These are phyloP conservation scores for Acacia crassicarpa DNA, from an alignment of 306 rosid species.

Conservation along the genomic window DNA sequence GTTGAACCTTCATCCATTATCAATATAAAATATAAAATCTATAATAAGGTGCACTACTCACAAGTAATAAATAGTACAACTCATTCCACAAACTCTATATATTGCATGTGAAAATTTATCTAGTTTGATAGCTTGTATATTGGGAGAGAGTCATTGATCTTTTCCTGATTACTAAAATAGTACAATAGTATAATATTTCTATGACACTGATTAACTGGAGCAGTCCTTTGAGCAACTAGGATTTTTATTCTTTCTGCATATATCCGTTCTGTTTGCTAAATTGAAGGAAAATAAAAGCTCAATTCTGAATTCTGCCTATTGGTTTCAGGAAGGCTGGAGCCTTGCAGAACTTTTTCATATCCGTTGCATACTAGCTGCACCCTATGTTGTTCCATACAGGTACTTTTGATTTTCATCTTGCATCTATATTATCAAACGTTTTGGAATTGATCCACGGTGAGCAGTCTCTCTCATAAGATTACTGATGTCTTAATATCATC, in stretches of 20 bases:
- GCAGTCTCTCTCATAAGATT: not conserved
- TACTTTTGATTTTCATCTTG: conserved; percentile 28
- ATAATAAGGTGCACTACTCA: not conserved
- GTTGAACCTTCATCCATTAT: conserved; percentile 2
- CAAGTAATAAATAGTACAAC: not conserved
- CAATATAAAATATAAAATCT: not conserved
- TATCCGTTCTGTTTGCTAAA: not conserved
- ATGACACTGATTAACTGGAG: not conserved
- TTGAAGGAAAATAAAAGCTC: not conserved
- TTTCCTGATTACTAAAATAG: conserved; percentile 8
- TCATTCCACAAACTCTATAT: not conserved
- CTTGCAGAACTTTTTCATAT: conserved; percentile 67
- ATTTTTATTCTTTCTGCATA: not conserved
- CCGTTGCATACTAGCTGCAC: conserved; percentile 73
- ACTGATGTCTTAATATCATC: not conserved
- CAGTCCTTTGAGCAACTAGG: not conserved
- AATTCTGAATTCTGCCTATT: conserved; percentile 1
- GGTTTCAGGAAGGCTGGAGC: conserved; percentile 88
- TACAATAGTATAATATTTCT: conserved; percentile 13
- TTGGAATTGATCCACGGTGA: conserved; percentile 9
- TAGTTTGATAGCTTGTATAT: not conserved
- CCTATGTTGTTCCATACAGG: conserved; percentile 55
- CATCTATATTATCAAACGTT: conserved; percentile 14
- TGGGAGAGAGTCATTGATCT: not conserved
- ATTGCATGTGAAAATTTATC: not conserved